These are phyloP conservation scores for Penicillium maclennaniae DNA, from an alignment of 495 filamentous ascomycete species.

Conservation along the genomic window DNA sequence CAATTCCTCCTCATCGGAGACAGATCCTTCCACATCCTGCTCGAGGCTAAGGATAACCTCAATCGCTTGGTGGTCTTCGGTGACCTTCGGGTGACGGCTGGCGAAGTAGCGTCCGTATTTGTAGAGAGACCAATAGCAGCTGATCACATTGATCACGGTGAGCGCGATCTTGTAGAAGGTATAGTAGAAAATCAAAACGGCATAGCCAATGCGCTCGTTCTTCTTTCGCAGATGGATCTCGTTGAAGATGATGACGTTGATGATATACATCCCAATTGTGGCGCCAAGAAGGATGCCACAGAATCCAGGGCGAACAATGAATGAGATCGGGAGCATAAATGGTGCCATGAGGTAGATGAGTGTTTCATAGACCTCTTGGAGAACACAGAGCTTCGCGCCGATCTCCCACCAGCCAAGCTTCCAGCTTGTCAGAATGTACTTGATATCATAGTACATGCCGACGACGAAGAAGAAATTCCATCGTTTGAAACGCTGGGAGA, in stretches of 20 bases:
- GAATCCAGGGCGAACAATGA: slow-evolving; percentile 38
- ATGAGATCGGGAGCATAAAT: slow-evolving; percentile 44
- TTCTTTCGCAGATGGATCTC: slow-evolving; percentile 41
- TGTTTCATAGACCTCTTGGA: slow-evolving; percentile 59
- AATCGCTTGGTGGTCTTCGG: slow-evolving; percentile 41
- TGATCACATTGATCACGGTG: slow-evolving; percentile 38
- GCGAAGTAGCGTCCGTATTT: slow-evolving; percentile 45
- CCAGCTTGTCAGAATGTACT: slow-evolving; percentile 45
- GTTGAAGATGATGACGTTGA: slow-evolving; percentile 42
- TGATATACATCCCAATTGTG: slow-evolving; percentile 35
- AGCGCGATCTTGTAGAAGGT: slow-evolving; percentile 38
- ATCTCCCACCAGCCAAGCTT: slow-evolving; percentile 49
- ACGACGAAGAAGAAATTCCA: slow-evolving; percentile 53
- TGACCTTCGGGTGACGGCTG: slow-evolving; percentile 39
- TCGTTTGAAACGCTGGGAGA: slow-evolving; percentile 44
- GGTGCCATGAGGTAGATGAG: slow-evolving; percentile 43
- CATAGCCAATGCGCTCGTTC: slow-evolving; percentile 32
- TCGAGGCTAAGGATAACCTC: slow-evolving; percentile 32
- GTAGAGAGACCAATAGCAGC: slow-evolving; percentile 41
- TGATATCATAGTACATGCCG: slow-evolving; percentile 44
- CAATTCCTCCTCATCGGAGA: not conserved
- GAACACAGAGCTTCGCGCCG: slow-evolving; percentile 59
- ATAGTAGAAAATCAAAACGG: slow-evolving; percentile 34
- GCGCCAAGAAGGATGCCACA: slow-evolving; percentile 28
- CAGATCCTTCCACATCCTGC: slow-evolving; percentile 5